A percentile compares a stretch with the other conserved stretches of the same genome.
Conservation (phyloP, 1,284 basidiomycete species). For the Austropuccinia psidii region DNA sequence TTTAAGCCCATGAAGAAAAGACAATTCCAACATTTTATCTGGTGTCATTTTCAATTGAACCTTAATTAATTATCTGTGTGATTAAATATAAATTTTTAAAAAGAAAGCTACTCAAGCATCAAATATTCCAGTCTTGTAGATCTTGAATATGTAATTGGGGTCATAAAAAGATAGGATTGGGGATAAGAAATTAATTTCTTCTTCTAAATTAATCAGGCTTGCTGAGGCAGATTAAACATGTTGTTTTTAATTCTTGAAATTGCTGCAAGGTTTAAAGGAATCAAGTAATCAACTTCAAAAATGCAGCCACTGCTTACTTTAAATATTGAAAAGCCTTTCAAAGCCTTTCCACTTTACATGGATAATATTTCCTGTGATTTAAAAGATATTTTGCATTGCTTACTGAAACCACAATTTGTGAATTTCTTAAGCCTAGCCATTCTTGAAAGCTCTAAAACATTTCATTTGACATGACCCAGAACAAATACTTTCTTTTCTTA, state of each 20-base stretch:
- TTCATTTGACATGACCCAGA: background rate
- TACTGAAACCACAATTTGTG: too few species aligned
- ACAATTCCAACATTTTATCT: too few species aligned
- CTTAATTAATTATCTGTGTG: background rate
- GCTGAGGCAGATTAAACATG: background rate
- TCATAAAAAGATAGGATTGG: background rate
- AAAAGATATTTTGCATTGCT: too few species aligned
- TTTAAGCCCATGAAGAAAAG: too few species aligned
- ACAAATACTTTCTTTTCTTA: background rate
- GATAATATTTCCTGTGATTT: background rate
- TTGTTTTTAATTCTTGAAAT: background rate
- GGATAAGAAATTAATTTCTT: background rate
- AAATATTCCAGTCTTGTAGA: background rate
- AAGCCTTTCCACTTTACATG: conserved; percentile 16
- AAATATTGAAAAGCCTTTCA: background rate
- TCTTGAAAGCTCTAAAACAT: background rate
- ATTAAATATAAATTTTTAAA: background rate
- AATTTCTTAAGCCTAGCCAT: background rate
- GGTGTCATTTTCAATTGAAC: too few species aligned
- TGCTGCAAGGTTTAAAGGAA: conserved; percentile 3
- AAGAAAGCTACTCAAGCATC: background rate
- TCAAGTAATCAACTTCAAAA: conserved; percentile 1
- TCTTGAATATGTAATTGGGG: background rate
- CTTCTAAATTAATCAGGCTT: background rate
- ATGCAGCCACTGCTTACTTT: background rate